Evolutionary conservation across 176 grass and related monocot genomes (phyloP), one percentile per base, ranked within the genome.

Genomic region (Paspalum vaginatum): DNA sequence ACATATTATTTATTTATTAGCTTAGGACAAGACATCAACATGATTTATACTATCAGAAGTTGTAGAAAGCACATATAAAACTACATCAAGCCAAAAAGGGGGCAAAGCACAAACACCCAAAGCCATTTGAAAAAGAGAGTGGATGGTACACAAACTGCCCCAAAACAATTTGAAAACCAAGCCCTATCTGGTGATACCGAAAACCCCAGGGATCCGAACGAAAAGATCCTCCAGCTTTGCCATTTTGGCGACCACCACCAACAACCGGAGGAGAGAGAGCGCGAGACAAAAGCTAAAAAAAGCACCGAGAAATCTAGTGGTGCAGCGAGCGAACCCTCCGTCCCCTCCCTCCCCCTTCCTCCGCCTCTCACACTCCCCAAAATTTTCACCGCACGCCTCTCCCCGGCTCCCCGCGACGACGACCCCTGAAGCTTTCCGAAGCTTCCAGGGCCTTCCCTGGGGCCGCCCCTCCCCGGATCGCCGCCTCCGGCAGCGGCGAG

Each of bases 291-390:
- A 73, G 58, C 81, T 84, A 87, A 87, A 85, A 81, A 85, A 81
- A 85, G 88, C 74, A 82, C 42, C 65, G 83, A 68, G 72, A 74
- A 88, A 91, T 84, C 60, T 76, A 88, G 85, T 72, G 80, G 85
- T 72, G 56, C 49, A 73, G 80, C 76, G 76, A 51, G 76, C 77
- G 55, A 65, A 61, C 73, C 59, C 79, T 46, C 7, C 53, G 13
- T 5, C 52, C 49, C 32, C 20, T 52, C 47, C 16, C 16, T 11
- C 32, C 56, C 51, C 41, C 32, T 41, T 45, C 54, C 37, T 75
- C 11, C 64, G 40, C 74, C 70, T 49, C 44, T 62, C 62, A 61
- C 57, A 58, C 74, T 61, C 40, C 74, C 69, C 25, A 22, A 71
- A 39, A 14, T 7, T 71, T 51, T 74, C 81, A 47, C 53, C 81